Base-by-base conservation (phyloP, 208 protist species). In the Acanthamoeba triangularis region DNA sequence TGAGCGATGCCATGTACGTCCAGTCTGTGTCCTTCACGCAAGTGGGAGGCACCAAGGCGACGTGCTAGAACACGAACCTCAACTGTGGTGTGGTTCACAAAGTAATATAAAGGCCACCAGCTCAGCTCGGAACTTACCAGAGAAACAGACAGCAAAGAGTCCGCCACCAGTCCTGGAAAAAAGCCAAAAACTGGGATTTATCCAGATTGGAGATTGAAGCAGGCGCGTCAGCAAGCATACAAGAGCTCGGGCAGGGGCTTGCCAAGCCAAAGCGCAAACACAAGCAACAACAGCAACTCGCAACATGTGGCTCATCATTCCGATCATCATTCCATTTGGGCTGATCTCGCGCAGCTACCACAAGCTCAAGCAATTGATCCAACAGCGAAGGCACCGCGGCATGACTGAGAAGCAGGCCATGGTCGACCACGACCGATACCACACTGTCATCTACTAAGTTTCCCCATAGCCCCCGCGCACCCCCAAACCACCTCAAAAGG, bases 291-390 rank as follows among this genome's bases (percentile, higher is more conserved):
- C n/a, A n/a, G n/a, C n/a, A n/a, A n/a, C 11, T n/a, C n/a, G 4
- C 44, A 56, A 88, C 35, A 88, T 88, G 80, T 88, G 25, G 28
- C 0, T 88, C 41, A 59, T 88, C 80, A 88, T 88, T 28, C 80
- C 80, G 28, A 88, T 88, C 80, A 88, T 88, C 80, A 88, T 88
- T 23, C 80, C 80, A 0, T 88, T 88, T n/a, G 80, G 80, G 7
- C 41, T 88, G 30, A 88, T 88, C 80, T 47, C 49, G 4, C 52
- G 80, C 49, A 56, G 44, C 41, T 88, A 88, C 52, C 35, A 23
- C 52, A 54, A 41, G n/a, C n/a, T 41, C 67, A 76, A 76, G 67
- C 23, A 76, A 6, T 10, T 18, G 18, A 63, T 63, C 3, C 56
- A 18, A 28, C 13, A 5, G 1, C 13, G 56, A 63, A 63, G 56